phyloP scores from a whole-genome alignment of 306 rosid genomes.

The Crotalaria pallida region DNA sequence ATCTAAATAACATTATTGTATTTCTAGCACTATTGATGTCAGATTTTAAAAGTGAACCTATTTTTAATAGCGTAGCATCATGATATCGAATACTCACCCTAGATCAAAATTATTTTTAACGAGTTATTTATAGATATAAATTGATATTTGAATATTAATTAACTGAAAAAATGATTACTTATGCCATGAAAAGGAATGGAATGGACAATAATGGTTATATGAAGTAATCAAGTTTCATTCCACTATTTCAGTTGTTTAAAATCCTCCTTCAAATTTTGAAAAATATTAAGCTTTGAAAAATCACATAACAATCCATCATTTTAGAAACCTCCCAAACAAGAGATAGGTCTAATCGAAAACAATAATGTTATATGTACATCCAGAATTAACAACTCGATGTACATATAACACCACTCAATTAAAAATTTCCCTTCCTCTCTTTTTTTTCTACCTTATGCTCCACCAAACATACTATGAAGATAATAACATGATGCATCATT shows the following conservation, averaged over 20 bases:
- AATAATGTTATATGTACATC: no score
- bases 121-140: no score
- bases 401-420: no score
- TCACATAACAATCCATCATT: not conserved
- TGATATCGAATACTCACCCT: no score
- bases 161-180: no score
- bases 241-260: not conserved
- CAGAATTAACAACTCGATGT: no score
- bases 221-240: not conserved
- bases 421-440: conserved; percentile 10
- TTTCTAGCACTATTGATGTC: no score
- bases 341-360: conserved; percentile 17
- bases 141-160: no score
- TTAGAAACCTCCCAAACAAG: conserved; percentile 16
- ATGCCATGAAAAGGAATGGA: not conserved
- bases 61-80: no score
- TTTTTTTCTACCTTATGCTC: conserved; percentile 1
- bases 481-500: not conserved
- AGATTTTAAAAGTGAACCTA: no score
- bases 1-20: no score
- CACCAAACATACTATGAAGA: not conserved
- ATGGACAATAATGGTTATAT: not conserved
- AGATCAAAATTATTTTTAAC: no score
- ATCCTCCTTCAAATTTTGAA: not conserved
- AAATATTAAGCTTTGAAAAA: not conserved